A percentile compares a stretch with the other conserved stretches of the same genome.
phyloP scores from a whole-genome alignment of 345 rosid species.

The Boechera stricta region DNA sequence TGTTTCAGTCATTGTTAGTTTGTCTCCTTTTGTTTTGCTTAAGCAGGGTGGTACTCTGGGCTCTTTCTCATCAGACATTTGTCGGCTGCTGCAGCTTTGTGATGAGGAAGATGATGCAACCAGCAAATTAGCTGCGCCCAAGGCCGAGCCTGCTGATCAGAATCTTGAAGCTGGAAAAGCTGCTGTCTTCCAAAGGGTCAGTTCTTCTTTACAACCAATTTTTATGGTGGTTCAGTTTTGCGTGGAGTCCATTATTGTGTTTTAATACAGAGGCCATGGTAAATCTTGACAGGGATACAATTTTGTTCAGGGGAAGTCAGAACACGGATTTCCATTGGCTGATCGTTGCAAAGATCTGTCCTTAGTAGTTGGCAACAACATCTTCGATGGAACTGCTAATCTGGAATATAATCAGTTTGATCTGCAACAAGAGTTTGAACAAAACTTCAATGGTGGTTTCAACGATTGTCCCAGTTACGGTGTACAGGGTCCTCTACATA shows the following conservation, averaged over 20 bases:
- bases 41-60: conserved; percentile 82
- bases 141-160: conserved; percentile 86
- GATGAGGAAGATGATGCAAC: conserved; percentile 99
- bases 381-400: conserved; percentile 53
- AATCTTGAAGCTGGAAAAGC: conserved; percentile 55
- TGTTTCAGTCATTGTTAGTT: conserved; percentile 12
- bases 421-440: conserved; percentile 69
- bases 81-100: conserved; percentile 83
- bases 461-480: conserved; percentile 50
- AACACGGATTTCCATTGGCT: conserved; percentile 55
- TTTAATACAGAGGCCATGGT: conserved; percentile 9
- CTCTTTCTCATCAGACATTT: conserved; percentile 87
- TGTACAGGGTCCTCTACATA: conserved; percentile 63
- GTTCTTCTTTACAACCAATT: not conserved
- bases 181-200: conserved; percentile 67
- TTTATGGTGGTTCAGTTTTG: conserved; percentile 4
- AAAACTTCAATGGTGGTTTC: conserved; percentile 59
- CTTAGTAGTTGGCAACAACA: conserved; percentile 49
- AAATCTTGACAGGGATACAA: conserved; percentile 56
- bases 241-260: not conserved
- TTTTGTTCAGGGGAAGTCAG: conserved; percentile 65
- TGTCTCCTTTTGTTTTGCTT: conserved; percentile 17
- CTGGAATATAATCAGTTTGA: conserved; percentile 74
- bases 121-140: conserved; percentile 79
- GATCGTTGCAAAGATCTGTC: conserved; percentile 64